Conservation (phyloP, 2,329 filamentous ascomycete species). For the Monilinia fructigena region DNA sequence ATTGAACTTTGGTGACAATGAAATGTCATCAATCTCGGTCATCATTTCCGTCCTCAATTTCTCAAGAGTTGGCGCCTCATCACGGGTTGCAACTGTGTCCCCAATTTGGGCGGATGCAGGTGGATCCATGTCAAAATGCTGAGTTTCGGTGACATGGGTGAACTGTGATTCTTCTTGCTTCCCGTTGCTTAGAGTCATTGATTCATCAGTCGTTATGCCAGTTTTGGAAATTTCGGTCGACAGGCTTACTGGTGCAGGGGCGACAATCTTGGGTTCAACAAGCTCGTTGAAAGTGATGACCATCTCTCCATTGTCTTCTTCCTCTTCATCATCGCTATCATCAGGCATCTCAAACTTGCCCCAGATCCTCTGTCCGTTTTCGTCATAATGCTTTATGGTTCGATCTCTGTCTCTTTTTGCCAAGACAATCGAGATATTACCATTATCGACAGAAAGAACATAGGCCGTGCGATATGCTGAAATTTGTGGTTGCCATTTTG, state of each 20-base stretch:
- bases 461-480: conserved; percentile 63
- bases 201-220: conserved; percentile 20
- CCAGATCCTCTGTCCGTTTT: conserved; percentile 71
- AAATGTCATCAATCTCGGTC: conserved; percentile 25
- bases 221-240: conserved; percentile 18
- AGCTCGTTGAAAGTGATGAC: conserved; percentile 61
- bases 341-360: conserved; percentile 74
- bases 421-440: conserved; percentile 59
- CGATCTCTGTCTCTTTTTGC: conserved; percentile 65
- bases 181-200: conserved; percentile 16
- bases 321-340: conserved; percentile 56
- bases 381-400: conserved; percentile 60
- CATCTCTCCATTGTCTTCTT: conserved; percentile 60
- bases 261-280: conserved; percentile 65
- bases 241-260: conserved; percentile 41
- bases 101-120: conserved; percentile 1
- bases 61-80: conserved; percentile 32
- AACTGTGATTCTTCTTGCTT: conserved; percentile 28
- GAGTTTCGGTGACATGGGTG: conserved; percentile 37
- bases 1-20: conserved; percentile 39
- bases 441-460: conserved; percentile 55
- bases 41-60: conserved; percentile 32
- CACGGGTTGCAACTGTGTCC: conserved; percentile 22
- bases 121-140: conserved; percentile 27
- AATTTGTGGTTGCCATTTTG: conserved; percentile 65